phyloP scores from a whole-genome alignment of 805 yeast genomes.

The Pichia insulana region DNA sequence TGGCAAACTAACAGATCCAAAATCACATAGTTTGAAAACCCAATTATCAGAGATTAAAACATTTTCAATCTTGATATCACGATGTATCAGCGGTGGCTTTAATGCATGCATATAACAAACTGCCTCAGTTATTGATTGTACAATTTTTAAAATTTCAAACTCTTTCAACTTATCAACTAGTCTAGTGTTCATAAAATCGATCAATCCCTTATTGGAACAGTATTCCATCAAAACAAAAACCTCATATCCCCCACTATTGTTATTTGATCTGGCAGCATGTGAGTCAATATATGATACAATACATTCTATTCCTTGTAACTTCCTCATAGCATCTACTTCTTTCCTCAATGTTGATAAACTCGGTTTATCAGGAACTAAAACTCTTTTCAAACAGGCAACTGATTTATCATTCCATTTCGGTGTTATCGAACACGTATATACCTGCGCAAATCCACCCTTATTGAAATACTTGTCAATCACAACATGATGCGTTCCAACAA shows the following conservation, averaged over 20 bases:
- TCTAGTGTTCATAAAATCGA: constrained; percentile 72
- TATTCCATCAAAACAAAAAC: constrained; percentile 76
- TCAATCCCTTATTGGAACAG: constrained; percentile 65
- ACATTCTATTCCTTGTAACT: constrained; percentile 43
- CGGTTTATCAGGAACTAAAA: constrained; percentile 59
- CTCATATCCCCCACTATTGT: constrained; percentile 37
- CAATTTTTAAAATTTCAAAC: constrained; percentile 55
- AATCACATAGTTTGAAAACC: constrained; percentile 66
- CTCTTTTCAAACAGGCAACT: constrained; percentile 63
- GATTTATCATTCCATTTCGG: constrained; percentile 33
- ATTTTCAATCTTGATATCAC: constrained; percentile 79
- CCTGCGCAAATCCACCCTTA: constrained; percentile 69
- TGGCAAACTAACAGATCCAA: constrained; percentile 68
- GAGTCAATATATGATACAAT: constrained; percentile 70
- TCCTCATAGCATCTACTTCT: constrained; percentile 76
- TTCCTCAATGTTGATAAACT: constrained; percentile 58
- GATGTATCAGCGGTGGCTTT: constrained; percentile 43
- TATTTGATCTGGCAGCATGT: constrained; percentile 50
- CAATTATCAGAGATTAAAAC: constrained; percentile 54
- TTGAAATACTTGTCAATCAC: constrained; percentile 37
- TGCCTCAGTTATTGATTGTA: constrained; percentile 64
- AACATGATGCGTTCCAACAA: constrained; percentile 43
- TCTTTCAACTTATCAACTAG: constrained; percentile 59
- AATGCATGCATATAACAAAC: constrained; percentile 73
- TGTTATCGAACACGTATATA: constrained; percentile 52